Conservation (phyloP, 345 rosid species). For the Clausena lansium region DNA sequence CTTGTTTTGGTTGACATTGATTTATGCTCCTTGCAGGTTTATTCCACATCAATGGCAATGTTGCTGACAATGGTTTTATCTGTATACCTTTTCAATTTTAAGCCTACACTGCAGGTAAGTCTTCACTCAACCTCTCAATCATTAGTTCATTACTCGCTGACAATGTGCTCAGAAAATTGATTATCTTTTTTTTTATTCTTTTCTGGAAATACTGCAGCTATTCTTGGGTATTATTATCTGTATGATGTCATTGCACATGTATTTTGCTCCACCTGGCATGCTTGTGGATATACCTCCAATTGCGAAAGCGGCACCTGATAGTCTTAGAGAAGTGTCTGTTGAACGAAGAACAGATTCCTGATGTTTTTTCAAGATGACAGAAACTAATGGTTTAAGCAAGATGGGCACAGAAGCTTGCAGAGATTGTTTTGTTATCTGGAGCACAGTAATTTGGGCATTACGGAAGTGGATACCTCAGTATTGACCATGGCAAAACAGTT, state of each 20-base stretch:
- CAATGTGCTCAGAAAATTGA: background rate
- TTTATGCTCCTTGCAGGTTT: conserved; percentile 45
- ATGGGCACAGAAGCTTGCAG: background rate
- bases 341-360: conserved; percentile 63
- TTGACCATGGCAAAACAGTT: background rate
- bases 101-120: conserved; percentile 70
- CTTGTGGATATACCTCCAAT: conserved; percentile 62
- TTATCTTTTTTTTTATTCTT: background rate
- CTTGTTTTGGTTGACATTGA: background rate
- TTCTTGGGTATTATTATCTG: conserved; percentile 89
- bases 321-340: conserved; percentile 49
- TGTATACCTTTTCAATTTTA: conserved; percentile 62
- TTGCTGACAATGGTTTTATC: conserved; percentile 76
- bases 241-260: conserved; percentile 96
- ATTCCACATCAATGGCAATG: conserved; percentile 92
- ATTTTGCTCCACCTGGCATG: conserved; percentile 73
- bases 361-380: background rate
- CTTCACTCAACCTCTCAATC: background rate
- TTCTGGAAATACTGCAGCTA: conserved; percentile 55
- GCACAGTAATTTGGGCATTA: background rate
- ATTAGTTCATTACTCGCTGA: too few species aligned
- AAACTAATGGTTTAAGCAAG: background rate
- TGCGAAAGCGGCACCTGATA: conserved; percentile 49
- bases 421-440: background rate
- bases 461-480: background rate